A percentile compares a stretch with the other conserved stretches of the same genome.
Conservation (phyloP, 768 basidiomycete genomes). For the Candolleomyces eurysporus region DNA sequence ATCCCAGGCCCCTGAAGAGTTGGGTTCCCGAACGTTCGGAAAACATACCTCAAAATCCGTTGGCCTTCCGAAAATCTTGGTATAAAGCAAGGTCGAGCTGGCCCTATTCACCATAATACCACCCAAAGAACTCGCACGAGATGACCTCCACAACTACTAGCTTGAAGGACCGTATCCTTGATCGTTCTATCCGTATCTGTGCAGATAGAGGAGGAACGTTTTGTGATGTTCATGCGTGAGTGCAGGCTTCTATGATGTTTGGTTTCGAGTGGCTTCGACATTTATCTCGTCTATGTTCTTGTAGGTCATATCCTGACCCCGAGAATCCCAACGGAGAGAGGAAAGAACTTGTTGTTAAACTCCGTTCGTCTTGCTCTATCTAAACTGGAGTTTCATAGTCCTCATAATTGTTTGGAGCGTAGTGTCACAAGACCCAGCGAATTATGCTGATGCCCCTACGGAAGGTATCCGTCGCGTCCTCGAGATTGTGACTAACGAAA, state of each 20-base stretch:
- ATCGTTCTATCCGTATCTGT: slow-evolving; percentile 80
- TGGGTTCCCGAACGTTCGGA: neutral
- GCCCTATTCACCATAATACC: neutral
- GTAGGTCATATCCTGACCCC: slow-evolving; percentile 74
- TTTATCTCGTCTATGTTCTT: neutral
- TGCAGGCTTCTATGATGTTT: slow-evolving; percentile 11
- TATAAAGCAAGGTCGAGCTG: neutral
- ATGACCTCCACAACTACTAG: neutral
- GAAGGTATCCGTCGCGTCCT: slow-evolving; percentile 89
- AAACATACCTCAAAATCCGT: neutral
- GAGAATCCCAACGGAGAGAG: slow-evolving; percentile 49
- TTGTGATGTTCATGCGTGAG: slow-evolving; percentile 84
- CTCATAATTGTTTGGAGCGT: neutral
- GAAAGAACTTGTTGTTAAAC: slow-evolving; percentile 87
- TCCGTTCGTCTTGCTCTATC: slow-evolving; percentile 50
- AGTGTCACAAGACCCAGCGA: slow-evolving; percentile 88
- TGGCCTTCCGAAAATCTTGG: neutral
- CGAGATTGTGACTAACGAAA: slow-evolving; percentile 69
- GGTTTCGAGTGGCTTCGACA: neutral
- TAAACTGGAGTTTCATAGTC: neutral
- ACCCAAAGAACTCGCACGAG: too few relatives aligned
- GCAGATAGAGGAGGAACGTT: slow-evolving; percentile 92
- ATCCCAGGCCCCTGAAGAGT: neutral
- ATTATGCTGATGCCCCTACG: slow-evolving; percentile 91
- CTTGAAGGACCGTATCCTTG: slow-evolving; percentile 43